Evolutionary conservation across 495 filamentous ascomycete genomes (phyloP).

Genomic region (Hypoxylon subgilvum): DNA sequence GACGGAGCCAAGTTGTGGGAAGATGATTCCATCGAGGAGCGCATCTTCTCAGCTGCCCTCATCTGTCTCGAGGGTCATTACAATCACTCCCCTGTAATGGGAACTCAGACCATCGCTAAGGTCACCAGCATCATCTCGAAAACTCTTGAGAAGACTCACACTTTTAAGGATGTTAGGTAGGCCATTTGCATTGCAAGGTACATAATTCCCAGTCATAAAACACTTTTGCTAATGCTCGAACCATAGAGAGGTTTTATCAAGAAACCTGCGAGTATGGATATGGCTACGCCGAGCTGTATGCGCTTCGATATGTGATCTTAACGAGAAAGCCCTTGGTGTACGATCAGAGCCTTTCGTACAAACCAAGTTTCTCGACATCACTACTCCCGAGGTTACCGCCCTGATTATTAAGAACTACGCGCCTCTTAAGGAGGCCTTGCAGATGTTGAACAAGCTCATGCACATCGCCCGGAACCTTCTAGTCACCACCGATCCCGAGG

Average conservation of each 20-base stretch:
- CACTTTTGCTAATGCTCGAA: constrained; percentile 28
- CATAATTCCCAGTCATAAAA: neutral
- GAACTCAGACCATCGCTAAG: constrained; percentile 53
- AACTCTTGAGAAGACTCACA: constrained; percentile 61
- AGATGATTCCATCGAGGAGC: constrained; percentile 57
- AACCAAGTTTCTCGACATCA: constrained; percentile 58
- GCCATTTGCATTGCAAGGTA: constrained; percentile 1
- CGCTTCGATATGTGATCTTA: constrained; percentile 65
- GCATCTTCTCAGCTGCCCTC: constrained; percentile 58
- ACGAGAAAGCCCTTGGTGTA: constrained; percentile 65
- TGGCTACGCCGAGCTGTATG: constrained; percentile 57
- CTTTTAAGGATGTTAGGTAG: constrained; percentile 59
- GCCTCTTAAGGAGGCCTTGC: constrained; percentile 77
- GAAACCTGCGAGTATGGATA: constrained; percentile 71
- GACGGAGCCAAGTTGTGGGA: constrained; percentile 22
- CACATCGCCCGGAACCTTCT: constrained; percentile 84
- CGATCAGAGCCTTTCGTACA: constrained; percentile 40
- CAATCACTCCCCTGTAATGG: constrained; percentile 54
- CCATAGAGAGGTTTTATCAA: constrained; percentile 61
- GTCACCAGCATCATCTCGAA: constrained; percentile 57
- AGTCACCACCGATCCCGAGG: constrained; percentile 72
- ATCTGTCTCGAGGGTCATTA: constrained; percentile 63
- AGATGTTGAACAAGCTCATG: constrained; percentile 82
- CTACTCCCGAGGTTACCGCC: constrained; percentile 63
- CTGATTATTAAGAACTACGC: constrained; percentile 81